These are phyloP conservation scores for Leccinum huronense DNA, from an alignment of 1,284 basidiomycete genomes.

Conservation along the genomic window DNA sequence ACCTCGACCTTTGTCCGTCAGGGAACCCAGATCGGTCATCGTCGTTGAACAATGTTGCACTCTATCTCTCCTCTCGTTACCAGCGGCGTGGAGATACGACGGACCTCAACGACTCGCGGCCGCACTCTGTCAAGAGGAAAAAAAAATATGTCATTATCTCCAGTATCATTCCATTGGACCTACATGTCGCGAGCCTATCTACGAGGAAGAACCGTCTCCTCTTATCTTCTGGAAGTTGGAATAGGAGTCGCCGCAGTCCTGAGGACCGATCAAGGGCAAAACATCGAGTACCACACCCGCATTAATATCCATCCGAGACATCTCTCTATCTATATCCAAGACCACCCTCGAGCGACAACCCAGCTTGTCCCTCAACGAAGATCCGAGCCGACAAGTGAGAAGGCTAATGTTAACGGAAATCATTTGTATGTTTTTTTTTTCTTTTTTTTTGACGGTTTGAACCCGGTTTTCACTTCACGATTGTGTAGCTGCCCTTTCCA, in stretches of 20 bases:
- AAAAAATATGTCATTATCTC: not conserved
- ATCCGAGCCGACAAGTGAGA: constrained; percentile 29
- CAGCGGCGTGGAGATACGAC: not conserved
- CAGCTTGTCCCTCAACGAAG: constrained; percentile 23
- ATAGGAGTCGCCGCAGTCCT: constrained; percentile 51
- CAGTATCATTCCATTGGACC: constrained; percentile 45
- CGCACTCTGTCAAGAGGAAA: too few species aligned
- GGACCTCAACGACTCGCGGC: too few species aligned
- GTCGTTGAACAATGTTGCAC: not conserved
- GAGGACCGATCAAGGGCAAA: constrained; percentile 49
- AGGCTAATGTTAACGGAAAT: constrained; percentile 36
- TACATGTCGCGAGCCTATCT: too few species aligned
- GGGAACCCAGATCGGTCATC: not conserved
- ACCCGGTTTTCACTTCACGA: constrained; percentile 14
- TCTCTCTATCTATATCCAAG: constrained; percentile 38
- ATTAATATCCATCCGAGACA: constrained; percentile 41
- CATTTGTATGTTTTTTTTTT: constrained; percentile 29
- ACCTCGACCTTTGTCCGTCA: too few species aligned
- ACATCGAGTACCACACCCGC: constrained; percentile 62
- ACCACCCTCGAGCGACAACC: constrained; percentile 29
- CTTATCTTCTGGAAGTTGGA: constrained; percentile 48
- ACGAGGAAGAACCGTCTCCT: constrained; percentile 48
- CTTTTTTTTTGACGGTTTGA: not conserved
- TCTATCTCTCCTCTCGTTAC: not conserved
- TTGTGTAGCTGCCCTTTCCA: constrained; percentile 19